Conservation (phyloP, 257 asterid genomes). For the Mitragyna speciosa region DNA sequence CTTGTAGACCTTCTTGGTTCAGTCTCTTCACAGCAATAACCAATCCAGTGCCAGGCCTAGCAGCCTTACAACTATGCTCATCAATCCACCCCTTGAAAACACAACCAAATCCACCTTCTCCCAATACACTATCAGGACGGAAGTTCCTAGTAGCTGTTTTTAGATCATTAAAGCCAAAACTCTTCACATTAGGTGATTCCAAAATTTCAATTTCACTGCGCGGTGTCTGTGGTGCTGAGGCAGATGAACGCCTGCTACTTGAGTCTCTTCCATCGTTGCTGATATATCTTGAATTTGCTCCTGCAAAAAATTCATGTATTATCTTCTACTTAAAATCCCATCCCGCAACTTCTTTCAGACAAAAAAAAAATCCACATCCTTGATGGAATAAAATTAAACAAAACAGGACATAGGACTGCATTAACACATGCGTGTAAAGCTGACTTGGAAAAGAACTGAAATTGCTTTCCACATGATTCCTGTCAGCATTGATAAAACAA, state of each 20-base stretch:
- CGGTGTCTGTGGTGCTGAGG: constrained; percentile 53
- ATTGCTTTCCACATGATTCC: neutral
- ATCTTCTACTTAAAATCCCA: neutral
- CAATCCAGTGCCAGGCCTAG: constrained; percentile 69
- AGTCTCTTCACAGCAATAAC: constrained; percentile 80
- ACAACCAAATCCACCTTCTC: constrained; percentile 85
- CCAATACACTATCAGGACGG: constrained; percentile 85
- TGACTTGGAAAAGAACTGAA: neutral
- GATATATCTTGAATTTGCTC: constrained; percentile 32
- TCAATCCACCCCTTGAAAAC: constrained; percentile 91
- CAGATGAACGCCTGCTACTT: constrained; percentile 44
- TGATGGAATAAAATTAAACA: neutral
- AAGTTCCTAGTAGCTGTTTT: constrained; percentile 70
- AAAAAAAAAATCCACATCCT: neutral
- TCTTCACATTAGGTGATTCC: constrained; percentile 51
- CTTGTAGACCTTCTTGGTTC: constrained; percentile 76
- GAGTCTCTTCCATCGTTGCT: constrained; percentile 39
- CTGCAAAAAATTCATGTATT: constrained; percentile 25
- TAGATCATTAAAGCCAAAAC: constrained; percentile 61
- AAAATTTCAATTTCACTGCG: constrained; percentile 59
- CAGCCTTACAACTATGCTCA: constrained; percentile 60
- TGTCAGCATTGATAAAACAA: neutral
- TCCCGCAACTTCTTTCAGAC: neutral
- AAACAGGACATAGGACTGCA: neutral
- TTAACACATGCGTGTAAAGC: neutral